These are phyloP conservation scores for Graphium sp. DNA, from an alignment of 2,329 filamentous ascomycete species.

Conservation along the genomic window DNA sequence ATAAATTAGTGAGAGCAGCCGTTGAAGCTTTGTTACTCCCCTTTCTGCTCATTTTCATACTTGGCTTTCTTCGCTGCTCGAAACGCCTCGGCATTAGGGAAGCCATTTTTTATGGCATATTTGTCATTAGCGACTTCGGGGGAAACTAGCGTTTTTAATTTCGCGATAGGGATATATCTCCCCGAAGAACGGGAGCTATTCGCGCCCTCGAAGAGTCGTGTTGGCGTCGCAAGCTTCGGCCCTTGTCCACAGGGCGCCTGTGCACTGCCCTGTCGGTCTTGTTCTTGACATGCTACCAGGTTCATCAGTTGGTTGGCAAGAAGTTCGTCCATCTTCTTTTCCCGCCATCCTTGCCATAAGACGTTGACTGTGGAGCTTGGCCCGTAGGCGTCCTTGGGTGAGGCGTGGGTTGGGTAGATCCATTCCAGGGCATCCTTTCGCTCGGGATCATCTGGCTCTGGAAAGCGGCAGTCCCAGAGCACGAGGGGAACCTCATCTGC, in stretches of 20 bases:
- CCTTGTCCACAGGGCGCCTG: constrained; percentile 3
- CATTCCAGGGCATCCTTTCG: constrained; percentile 50
- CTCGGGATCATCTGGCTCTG: constrained; percentile 15
- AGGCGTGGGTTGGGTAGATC: constrained; percentile 33
- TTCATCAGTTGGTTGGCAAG: constrained; percentile 61
- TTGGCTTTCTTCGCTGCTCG: no score
- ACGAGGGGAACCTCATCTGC: constrained; percentile 81
- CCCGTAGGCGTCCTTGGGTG: constrained; percentile 53
- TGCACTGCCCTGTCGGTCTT: constrained; percentile 12
- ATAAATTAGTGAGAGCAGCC: no score
- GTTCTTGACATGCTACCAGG: constrained; percentile 22
- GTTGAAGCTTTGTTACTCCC: no score
- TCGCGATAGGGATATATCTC: constrained; percentile 34
- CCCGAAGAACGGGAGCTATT: constrained; percentile 31
- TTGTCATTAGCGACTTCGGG: constrained; percentile 40
- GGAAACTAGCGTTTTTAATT: constrained; percentile 27
- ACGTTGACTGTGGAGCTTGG: constrained; percentile 51
- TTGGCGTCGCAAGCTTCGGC: no score
- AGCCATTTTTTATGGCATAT: constrained; percentile 46
- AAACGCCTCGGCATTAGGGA: constrained; percentile 31
- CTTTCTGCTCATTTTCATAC: no score
- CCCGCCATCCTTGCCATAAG: constrained; percentile 71
- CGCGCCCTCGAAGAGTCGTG: constrained; percentile 44
- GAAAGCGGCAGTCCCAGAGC: constrained; percentile 91
- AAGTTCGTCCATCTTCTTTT: constrained; percentile 78